Conservation (phyloP, 805 yeast genomes). For the Dipodascus albidus region DNA sequence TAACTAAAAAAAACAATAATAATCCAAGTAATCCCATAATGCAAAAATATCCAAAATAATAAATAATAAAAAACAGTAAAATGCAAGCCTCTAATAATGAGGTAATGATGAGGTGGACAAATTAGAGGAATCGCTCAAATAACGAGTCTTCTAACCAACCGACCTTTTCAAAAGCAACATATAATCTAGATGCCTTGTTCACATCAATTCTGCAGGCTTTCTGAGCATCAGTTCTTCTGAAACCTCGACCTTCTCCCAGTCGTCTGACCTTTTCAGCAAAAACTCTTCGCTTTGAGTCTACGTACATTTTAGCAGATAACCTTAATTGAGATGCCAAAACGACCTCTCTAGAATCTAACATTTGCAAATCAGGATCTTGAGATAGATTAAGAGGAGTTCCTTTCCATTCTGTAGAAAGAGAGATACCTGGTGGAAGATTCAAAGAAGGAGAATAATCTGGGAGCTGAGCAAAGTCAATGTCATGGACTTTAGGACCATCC, state of each 20-base stretch:
- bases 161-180: constrained; percentile 79
- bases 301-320: constrained; percentile 74
- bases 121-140: constrained; percentile 38
- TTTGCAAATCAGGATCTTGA: constrained; percentile 56
- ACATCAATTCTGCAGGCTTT: constrained; percentile 96
- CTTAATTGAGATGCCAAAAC: constrained; percentile 79
- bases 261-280: constrained; percentile 84
- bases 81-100: constrained; percentile 2
- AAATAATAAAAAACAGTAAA: constrained; percentile 1
- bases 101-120: not conserved
- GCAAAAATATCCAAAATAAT: constrained; percentile 2
- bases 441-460: constrained; percentile 78
- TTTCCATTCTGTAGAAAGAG: constrained; percentile 90
- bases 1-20: constrained; percentile 2
- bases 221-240: constrained; percentile 95
- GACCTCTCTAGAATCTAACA: constrained; percentile 87
- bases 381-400: constrained; percentile 93
- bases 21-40: not conserved
- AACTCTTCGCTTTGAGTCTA: constrained; percentile 66
- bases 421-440: constrained; percentile 56
- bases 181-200: constrained; percentile 85
- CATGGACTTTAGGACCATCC: constrained; percentile 27
- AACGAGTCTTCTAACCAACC: constrained; percentile 82
- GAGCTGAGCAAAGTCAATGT: constrained; percentile 28
- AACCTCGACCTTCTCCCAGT: constrained; percentile 55